A percentile compares a stretch with the other conserved stretches of the same genome.
Evolutionary conservation across 2,329 filamentous ascomycete genomes (phyloP).

Genomic region (Penicillium sp.): DNA sequence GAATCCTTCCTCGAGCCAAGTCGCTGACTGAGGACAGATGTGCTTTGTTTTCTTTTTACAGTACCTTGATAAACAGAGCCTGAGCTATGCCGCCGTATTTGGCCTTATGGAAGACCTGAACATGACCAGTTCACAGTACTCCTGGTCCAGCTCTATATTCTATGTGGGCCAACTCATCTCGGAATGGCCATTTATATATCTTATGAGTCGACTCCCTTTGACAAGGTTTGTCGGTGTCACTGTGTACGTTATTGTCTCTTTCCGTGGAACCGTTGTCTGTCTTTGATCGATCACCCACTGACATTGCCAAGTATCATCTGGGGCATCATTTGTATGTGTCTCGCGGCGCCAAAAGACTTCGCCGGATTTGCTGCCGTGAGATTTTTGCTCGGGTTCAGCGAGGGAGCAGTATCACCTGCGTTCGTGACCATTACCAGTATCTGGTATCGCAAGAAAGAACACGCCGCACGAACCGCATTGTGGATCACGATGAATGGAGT

Average conservation of each 20-base stretch:
- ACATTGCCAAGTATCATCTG: conserved; percentile 40
- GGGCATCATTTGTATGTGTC: conserved; percentile 47
- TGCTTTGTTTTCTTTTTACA: conserved; percentile 47
- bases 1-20: neutral
- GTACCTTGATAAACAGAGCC: conserved; percentile 47
- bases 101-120: conserved; percentile 50
- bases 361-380: conserved; percentile 42
- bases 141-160: conserved; percentile 45
- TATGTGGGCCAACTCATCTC: conserved; percentile 47
- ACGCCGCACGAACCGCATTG: conserved; percentile 13
- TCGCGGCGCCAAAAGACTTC: conserved; percentile 44
- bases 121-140: conserved; percentile 49
- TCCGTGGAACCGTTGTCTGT: neutral
- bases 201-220: conserved; percentile 53
- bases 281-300: neutral
- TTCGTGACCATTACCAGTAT: conserved; percentile 50
- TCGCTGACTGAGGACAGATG: conserved; percentile 29
- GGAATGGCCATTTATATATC: conserved; percentile 53
- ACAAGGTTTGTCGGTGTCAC: conserved; percentile 52
- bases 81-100: conserved; percentile 48
- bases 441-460: conserved; percentile 44
- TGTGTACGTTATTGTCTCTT: conserved; percentile 34
- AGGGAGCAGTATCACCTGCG: conserved; percentile 48
- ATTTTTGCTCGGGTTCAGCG: conserved; percentile 47
- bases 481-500: conserved; percentile 51